Evolutionary conservation across 345 rosid species (phyloP).

Genomic region (Firmiana major): DNA sequence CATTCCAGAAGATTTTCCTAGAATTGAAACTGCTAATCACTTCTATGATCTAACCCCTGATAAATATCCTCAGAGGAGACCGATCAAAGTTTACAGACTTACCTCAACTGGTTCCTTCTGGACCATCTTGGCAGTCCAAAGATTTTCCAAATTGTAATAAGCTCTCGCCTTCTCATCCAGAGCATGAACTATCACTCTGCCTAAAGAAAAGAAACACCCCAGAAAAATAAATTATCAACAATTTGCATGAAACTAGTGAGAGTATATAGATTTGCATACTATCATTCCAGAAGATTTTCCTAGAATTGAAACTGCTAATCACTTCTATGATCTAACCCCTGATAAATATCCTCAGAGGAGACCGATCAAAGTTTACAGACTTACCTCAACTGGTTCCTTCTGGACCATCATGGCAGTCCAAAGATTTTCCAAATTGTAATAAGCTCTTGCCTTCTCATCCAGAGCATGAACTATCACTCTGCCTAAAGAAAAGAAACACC

Average conservation of each 20-base stretch:
- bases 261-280: too few relatives aligned
- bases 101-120: constrained; percentile 48
- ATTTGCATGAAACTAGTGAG: too few relatives aligned
- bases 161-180: constrained; percentile 50
- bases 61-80: too few relatives aligned
- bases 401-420: constrained; percentile 38
- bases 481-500: too few relatives aligned
- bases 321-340: too few relatives aligned
- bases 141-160: constrained; percentile 73
- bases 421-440: constrained; percentile 71
- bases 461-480: too few relatives aligned
- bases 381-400: constrained; percentile 50
- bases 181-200: too few relatives aligned
- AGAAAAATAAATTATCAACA: not conserved
- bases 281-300: not conserved
- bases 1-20: not conserved
- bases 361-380: not conserved
- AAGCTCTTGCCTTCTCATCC: constrained; percentile 55
- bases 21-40: not conserved
- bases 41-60: too few relatives aligned
- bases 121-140: constrained; percentile 42
- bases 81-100: constrained; percentile 9
- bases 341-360: too few relatives aligned
- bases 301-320: not conserved
- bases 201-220: too few relatives aligned